Conservation (phyloP, 352 stramenopile species). For the Phytophthora hibernalis region DNA sequence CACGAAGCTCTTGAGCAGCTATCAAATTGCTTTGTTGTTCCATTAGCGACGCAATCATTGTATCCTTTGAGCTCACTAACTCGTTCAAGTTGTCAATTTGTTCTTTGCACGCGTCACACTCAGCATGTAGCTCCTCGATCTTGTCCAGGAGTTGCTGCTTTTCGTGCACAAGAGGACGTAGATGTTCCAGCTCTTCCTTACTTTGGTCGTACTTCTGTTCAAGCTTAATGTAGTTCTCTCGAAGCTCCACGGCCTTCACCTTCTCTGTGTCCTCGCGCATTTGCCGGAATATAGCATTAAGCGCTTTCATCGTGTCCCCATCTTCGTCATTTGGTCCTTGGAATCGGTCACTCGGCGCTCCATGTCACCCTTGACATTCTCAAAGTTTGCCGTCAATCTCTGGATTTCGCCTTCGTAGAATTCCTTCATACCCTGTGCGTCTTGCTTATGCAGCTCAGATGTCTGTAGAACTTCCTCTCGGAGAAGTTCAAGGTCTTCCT, state of each 20-base stretch:
- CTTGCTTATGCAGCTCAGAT: constrained; percentile 48
- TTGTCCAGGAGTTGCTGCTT: constrained; percentile 58
- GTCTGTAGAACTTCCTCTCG: constrained; percentile 39
- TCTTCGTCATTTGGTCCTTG: constrained; percentile 88
- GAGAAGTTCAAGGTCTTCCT: constrained; percentile 49
- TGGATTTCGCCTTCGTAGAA: constrained; percentile 66
- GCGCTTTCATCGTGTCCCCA: constrained; percentile 93
- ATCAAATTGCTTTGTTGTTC: constrained; percentile 82
- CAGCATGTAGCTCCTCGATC: constrained; percentile 39
- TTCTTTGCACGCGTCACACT: constrained; percentile 49
- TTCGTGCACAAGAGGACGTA: constrained; percentile 61
- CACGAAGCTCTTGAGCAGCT: constrained; percentile 63
- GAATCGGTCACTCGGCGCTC: constrained; percentile 72
- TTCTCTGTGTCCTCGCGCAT: constrained; percentile 94
- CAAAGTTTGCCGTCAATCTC: constrained; percentile 50
- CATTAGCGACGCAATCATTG: constrained; percentile 71
- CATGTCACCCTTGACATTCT: constrained; percentile 64
- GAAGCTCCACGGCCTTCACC: constrained; percentile 88
- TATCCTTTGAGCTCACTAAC: constrained; percentile 63
- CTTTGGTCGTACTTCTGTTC: constrained; percentile 71
- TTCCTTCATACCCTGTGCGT: constrained; percentile 49
- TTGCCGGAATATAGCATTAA: constrained; percentile 94
- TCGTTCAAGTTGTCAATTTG: constrained; percentile 49
- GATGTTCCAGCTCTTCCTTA: constrained; percentile 65
- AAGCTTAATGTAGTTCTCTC: constrained; percentile 78